These are phyloP conservation scores for Cutaneotrichosporon sp. DNA, from an alignment of 1,284 basidiomycete genomes.

Conservation along the genomic window DNA sequence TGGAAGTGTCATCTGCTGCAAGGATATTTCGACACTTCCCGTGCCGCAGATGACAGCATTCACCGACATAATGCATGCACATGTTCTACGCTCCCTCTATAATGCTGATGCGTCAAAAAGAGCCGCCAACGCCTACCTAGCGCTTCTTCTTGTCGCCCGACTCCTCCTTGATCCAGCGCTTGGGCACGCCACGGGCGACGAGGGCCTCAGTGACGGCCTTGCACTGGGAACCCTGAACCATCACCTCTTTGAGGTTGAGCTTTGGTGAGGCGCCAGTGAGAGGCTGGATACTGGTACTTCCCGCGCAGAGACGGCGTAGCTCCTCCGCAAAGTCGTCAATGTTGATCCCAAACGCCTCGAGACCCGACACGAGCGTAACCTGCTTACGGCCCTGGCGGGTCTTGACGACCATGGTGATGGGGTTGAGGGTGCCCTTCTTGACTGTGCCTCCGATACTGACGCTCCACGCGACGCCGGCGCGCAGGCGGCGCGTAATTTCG, in stretches of 20 bases:
- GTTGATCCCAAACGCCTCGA: constrained; percentile 67
- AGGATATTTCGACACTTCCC: too few relatives aligned
- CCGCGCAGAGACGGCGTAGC: constrained; percentile 66
- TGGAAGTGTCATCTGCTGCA: too few relatives aligned
- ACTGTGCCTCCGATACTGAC: constrained; percentile 37
- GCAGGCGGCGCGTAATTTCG: constrained; percentile 54
- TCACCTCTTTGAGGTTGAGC: constrained; percentile 56
- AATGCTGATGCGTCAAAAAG: too few relatives aligned
- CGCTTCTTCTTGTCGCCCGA: constrained; percentile 15
- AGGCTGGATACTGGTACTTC: constrained; percentile 58
- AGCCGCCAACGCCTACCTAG: too few relatives aligned
- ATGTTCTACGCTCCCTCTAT: too few relatives aligned
- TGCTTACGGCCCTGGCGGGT: constrained; percentile 69
- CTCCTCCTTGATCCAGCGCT: constrained; percentile 64
- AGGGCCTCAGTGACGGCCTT: constrained; percentile 63
- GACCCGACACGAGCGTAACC: constrained; percentile 67
- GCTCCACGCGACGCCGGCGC: constrained; percentile 30
- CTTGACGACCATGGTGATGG: constrained; percentile 65
- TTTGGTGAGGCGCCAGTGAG: constrained; percentile 43
- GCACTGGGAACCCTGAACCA: constrained; percentile 75
- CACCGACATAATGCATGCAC: too few relatives aligned
- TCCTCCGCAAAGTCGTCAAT: constrained; percentile 73
- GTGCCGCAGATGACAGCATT: too few relatives aligned
- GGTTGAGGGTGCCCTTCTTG: constrained; percentile 64
- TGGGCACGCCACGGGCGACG: constrained; percentile 64